Percentiles rank a stretch among this genome's conserved stretches.
phyloP scores from a whole-genome alignment of 1,139 yeast genomes.

The Hanseniaspora uvarum region DNA sequence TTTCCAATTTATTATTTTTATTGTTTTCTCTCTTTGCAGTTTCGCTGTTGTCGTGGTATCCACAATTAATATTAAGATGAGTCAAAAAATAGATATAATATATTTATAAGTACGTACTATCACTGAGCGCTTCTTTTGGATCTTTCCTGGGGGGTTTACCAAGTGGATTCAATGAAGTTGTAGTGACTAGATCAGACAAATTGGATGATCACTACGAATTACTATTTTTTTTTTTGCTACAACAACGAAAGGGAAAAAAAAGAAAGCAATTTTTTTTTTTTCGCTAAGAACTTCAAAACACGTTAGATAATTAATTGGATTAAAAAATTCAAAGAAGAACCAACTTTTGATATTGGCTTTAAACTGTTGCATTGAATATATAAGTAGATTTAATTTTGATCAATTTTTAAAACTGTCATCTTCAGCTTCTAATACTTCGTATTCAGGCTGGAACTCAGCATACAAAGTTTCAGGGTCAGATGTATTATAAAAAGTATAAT shows the following conservation, averaged over 20 bases:
- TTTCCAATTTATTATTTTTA: background rate
- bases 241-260: background rate
- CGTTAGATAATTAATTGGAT: background rate
- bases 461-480: constrained; percentile 59
- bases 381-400: background rate
- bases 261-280: background rate
- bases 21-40: background rate
- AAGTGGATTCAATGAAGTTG: too few species aligned
- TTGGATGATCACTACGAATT: background rate
- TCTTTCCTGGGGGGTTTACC: too few species aligned
- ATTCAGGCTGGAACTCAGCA: constrained; percentile 60
- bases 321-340: background rate
- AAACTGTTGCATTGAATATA: background rate
- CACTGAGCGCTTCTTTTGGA: background rate
- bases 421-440: constrained; percentile 27
- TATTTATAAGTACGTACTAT: background rate
- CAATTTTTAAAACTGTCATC: constrained; percentile 11
- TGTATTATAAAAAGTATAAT: constrained; percentile 48
- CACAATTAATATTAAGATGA: background rate
- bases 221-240: background rate
- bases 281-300: background rate
- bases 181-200: too few species aligned
- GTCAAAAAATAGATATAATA: background rate
- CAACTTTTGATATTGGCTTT: background rate
- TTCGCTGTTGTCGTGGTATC: too few species aligned